phyloP scores from a whole-genome alignment of 495 filamentous ascomycete species.

The Neurospora terricola region DNA sequence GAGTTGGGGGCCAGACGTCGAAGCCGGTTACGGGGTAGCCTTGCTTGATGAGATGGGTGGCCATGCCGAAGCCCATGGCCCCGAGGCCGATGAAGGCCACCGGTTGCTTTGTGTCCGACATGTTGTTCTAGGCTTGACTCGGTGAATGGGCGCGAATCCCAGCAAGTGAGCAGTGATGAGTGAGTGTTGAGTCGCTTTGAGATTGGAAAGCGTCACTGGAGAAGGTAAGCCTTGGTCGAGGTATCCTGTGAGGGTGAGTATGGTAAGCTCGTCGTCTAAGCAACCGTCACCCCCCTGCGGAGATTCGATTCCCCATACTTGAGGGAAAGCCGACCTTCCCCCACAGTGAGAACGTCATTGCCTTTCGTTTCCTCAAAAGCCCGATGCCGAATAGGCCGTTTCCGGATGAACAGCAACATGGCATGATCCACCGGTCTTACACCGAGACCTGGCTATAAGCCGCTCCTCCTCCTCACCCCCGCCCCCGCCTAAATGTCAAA shows the following conservation, averaged over 20 bases:
- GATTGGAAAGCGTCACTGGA: too few species aligned
- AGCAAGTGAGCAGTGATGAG: not conserved
- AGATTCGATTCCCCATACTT: not conserved
- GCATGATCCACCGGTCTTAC: not conserved
- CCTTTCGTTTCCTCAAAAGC: not conserved
- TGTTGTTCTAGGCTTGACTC: not conserved
- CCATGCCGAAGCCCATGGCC: constrained; percentile 87
- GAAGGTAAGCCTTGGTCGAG: not conserved
- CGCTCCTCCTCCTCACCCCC: not conserved
- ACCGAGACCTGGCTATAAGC: not conserved
- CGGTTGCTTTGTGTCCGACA: constrained; percentile 36
- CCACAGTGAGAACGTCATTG: not conserved
- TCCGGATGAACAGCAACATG: not conserved
- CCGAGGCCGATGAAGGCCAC: constrained; percentile 76
- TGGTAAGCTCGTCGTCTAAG: not conserved
- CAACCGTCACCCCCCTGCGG: not conserved
- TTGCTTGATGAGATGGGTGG: constrained; percentile 61
- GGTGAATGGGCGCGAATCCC: not conserved
- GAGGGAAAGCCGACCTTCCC: not conserved
- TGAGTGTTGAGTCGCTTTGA: not conserved
- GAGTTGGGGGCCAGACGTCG: constrained; percentile 63
- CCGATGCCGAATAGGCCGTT: not conserved
- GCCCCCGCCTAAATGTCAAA: not conserved
- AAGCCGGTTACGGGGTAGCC: constrained; percentile 63
- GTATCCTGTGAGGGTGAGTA: not conserved